These are phyloP conservation scores for Lactarius quietus DNA, from an alignment of 768 basidiomycete genomes.

Conservation along the genomic window DNA sequence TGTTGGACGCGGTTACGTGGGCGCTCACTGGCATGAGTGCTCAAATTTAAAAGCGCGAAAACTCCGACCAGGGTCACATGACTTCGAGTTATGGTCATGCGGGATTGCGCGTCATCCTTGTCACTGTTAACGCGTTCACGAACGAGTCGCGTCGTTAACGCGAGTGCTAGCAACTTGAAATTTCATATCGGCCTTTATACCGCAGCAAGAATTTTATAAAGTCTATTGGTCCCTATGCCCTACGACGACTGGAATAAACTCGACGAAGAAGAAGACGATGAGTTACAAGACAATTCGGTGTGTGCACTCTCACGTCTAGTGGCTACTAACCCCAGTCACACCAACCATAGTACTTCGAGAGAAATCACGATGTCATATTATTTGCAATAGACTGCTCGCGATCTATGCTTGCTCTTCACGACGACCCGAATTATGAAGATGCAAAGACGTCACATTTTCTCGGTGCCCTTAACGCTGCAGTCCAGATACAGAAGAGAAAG, in stretches of 20 bases:
- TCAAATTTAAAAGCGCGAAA: too few species aligned
- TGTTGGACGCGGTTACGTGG: too few species aligned
- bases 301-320: constrained; percentile 9
- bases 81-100: too few species aligned
- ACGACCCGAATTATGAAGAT: constrained; percentile 62
- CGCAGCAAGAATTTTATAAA: too few species aligned
- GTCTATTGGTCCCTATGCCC: constrained; percentile 41
- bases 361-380: constrained; percentile 82
- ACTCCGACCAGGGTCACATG: too few species aligned
- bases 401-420: constrained; percentile 76
- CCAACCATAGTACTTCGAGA: constrained; percentile 54
- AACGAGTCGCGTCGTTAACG: too few species aligned
- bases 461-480: constrained; percentile 74
- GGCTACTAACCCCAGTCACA: not conserved
- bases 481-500: constrained; percentile 87
- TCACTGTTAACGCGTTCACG: too few species aligned
- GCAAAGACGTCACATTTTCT: constrained; percentile 72
- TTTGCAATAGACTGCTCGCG: constrained; percentile 94
- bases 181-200: too few species aligned
- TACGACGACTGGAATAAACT: constrained; percentile 80
- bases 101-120: too few species aligned
- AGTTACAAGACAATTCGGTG: constrained; percentile 69
- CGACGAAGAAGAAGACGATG: constrained; percentile 81
- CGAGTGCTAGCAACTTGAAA: too few species aligned
- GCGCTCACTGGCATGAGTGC: too few species aligned